These are phyloP conservation scores for Scheffersomyces parashehatae DNA, from an alignment of 1,139 yeast species.

Conservation along the genomic window DNA sequence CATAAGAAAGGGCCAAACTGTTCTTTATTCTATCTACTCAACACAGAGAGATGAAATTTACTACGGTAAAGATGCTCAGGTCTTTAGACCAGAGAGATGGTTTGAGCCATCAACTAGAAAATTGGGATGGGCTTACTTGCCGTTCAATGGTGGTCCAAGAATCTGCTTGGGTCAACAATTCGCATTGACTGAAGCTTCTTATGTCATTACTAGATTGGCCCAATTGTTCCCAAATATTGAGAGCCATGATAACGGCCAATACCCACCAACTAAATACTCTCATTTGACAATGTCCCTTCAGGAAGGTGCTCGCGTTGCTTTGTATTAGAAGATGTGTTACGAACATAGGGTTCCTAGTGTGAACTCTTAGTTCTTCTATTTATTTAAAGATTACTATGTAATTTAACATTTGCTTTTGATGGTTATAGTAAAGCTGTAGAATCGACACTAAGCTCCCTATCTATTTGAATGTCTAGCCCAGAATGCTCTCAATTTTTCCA, in stretches of 20 bases:
- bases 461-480: too few relatives aligned
- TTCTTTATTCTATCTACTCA: slow-evolving; percentile 43
- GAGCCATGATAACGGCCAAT: slow-evolving; percentile 20
- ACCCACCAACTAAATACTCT: slow-evolving; percentile 35
- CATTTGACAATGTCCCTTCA: slow-evolving; percentile 22
- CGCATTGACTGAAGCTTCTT: slow-evolving; percentile 58
- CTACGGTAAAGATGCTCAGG: slow-evolving; percentile 52
- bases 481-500: too few relatives aligned
- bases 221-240: slow-evolving; percentile 36
- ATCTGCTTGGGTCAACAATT: slow-evolving; percentile 62
- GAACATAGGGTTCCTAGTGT: too few relatives aligned
- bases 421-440: too few relatives aligned
- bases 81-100: slow-evolving; percentile 56
- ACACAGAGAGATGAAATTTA: slow-evolving; percentile 45
- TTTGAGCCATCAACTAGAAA: slow-evolving; percentile 33
- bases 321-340: background rate
- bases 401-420: too few relatives aligned
- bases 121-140: slow-evolving; percentile 53
- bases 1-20: slow-evolving; percentile 47
- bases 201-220: slow-evolving; percentile 41
- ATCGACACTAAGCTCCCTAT: too few relatives aligned
- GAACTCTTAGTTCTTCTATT: too few relatives aligned
- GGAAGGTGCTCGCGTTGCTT: slow-evolving; percentile 22
- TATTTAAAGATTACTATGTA: too few relatives aligned
- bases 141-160: slow-evolving; percentile 63